These are phyloP conservation scores for Ormosia emarginata DNA, from an alignment of 306 rosid species.

Conservation along the genomic window DNA sequence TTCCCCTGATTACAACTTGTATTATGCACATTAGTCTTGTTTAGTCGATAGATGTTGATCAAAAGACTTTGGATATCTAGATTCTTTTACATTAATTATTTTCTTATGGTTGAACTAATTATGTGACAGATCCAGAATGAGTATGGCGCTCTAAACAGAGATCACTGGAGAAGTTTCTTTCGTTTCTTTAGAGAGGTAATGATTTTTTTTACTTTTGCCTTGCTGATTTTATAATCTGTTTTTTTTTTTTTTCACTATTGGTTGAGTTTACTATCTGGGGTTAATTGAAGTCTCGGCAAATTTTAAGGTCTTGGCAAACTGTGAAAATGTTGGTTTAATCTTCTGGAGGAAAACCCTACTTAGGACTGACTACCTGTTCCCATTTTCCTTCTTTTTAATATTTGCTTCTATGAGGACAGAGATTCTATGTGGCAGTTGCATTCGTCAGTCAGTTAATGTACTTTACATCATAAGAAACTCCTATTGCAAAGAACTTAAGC, in stretches of 20 bases:
- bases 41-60: background rate
- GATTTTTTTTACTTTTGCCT: background rate
- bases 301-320: background rate
- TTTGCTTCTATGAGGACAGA: background rate
- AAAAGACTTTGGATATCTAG: background rate
- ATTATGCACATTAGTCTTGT: background rate
- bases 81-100: background rate
- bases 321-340: background rate
- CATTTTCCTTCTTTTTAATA: background rate
- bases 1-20: background rate
- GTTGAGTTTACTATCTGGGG: background rate
- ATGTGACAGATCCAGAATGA: slow-evolving; percentile 41
- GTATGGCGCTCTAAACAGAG: slow-evolving; percentile 27
- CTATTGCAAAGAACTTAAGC: background rate
- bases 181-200: slow-evolving; percentile 38
- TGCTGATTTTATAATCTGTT: background rate
- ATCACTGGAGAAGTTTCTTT: slow-evolving; percentile 40
- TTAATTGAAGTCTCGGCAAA: background rate
- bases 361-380: background rate
- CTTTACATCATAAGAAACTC: background rate
- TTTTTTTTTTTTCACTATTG: background rate
- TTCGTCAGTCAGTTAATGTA: background rate
- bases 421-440: background rate
- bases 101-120: slow-evolving; percentile 4
- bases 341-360: background rate